phyloP scores from a whole-genome alignment of 129 eudicot species.

The Pittosporum tobira region DNA sequence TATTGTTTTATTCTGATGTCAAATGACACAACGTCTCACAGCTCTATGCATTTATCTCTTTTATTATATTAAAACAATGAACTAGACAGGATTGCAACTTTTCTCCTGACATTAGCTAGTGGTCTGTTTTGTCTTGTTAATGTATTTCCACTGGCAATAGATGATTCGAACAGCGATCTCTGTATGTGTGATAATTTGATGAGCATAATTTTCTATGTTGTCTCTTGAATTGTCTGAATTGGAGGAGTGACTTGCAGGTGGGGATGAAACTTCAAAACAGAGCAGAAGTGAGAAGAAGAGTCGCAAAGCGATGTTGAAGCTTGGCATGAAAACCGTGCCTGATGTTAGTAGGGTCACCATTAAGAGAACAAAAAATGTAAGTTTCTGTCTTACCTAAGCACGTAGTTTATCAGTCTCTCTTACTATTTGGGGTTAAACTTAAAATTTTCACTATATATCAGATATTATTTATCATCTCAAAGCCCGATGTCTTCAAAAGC shows the following conservation, averaged over 20 bases:
- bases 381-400: background rate
- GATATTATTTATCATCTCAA: slow-evolving; percentile 81
- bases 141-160: background rate
- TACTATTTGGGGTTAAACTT: background rate
- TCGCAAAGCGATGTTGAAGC: slow-evolving; percentile 86
- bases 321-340: slow-evolving; percentile 76
- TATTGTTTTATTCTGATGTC: no score
- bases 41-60: no score
- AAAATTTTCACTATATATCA: slow-evolving; percentile 16
- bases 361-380: slow-evolving; percentile 81
- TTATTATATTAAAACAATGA: background rate
- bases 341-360: slow-evolving; percentile 91
- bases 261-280: slow-evolving; percentile 55
- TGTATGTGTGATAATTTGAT: background rate
- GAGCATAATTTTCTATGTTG: background rate
- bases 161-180: background rate
- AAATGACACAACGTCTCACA: no score
- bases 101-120: background rate
- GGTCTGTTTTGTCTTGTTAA: background rate
- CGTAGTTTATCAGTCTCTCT: background rate
- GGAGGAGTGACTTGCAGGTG: slow-evolving; percentile 25
- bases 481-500: slow-evolving; percentile 90
- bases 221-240: background rate
- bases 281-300: slow-evolving; percentile 96
- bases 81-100: background rate